Conservation (phyloP, 2,329 filamentous ascomycete genomes). For the Colletotrichum spaethianum region DNA sequence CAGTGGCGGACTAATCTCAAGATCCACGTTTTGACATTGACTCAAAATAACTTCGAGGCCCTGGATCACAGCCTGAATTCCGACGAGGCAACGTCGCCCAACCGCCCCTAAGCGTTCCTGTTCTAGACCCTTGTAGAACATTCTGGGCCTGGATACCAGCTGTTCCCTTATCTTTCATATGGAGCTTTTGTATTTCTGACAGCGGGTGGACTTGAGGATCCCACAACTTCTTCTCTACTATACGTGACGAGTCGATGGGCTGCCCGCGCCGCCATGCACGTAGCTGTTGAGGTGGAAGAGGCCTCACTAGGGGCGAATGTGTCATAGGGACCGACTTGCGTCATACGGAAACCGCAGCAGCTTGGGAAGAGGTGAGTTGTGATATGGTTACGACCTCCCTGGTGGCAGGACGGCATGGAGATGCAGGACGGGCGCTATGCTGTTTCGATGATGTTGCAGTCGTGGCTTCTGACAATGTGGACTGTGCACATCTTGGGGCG, state of each 20-base stretch:
- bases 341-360: neutral
- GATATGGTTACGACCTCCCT: neutral
- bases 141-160: neutral
- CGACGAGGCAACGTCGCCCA: neutral
- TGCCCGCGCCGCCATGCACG: neutral
- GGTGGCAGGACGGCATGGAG: neutral
- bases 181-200: neutral
- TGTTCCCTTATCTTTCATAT: neutral
- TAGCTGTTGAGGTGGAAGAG: neutral
- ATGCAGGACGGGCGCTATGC: neutral
- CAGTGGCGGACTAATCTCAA: neutral
- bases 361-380: conserved; percentile 9
- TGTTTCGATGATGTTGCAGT: neutral
- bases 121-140: neutral
- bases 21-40: neutral
- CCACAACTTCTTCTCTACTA: conserved; percentile 2
- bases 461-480: conserved; percentile 13
- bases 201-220: neutral
- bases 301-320: neutral
- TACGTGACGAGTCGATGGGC: neutral
- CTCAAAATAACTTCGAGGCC: neutral
- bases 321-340: neutral
- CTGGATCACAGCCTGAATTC: neutral
- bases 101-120: neutral
- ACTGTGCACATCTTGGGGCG: conserved; percentile 19